Percentiles rank a stretch among this genome's conserved stretches.
Evolutionary conservation across 1,284 basidiomycete genomes (phyloP).

Genomic region (Rhodotorula glutinis): DNA sequence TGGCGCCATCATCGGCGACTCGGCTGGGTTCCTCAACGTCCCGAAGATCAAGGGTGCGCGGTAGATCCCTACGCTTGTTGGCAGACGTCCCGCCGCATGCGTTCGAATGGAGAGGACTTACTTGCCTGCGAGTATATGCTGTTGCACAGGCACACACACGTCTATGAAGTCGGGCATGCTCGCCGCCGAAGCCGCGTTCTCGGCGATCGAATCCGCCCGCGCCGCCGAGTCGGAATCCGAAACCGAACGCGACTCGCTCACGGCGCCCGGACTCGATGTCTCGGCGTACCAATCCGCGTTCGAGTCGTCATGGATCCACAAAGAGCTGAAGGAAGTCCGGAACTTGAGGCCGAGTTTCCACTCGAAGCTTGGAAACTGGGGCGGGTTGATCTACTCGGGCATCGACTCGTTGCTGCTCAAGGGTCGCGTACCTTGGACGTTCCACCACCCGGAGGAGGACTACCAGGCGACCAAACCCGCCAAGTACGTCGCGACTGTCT

Average conservation of each 20-base stretch:
- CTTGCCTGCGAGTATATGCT: too few species aligned
- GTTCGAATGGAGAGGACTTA: too few species aligned
- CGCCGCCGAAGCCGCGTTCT: constrained; percentile 83
- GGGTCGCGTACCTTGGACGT: constrained; percentile 89
- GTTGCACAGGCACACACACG: constrained; percentile 72
- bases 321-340: constrained; percentile 85
- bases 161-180: constrained; percentile 99
- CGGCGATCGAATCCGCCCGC: constrained; percentile 55
- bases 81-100: too few species aligned
- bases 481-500: constrained; percentile 45
- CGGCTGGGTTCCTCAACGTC: constrained; percentile 93
- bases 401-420: constrained; percentile 81
- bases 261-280: constrained; percentile 60
- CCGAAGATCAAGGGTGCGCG: constrained; percentile 83
- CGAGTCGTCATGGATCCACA: constrained; percentile 78
- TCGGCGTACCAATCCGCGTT: constrained; percentile 70
- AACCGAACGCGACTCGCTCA: constrained; percentile 18
- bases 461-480: constrained; percentile 70
- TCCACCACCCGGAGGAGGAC: constrained; percentile 67
- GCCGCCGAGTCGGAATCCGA: constrained; percentile 10
- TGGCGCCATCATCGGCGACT: constrained; percentile 90
- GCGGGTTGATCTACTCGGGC: constrained; percentile 86
- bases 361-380: constrained; percentile 76
- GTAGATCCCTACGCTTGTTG: not conserved
- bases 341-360: constrained; percentile 92